phyloP scores from a whole-genome alignment of 176 grass and related monocot genomes.

The Oryza officinalis region DNA sequence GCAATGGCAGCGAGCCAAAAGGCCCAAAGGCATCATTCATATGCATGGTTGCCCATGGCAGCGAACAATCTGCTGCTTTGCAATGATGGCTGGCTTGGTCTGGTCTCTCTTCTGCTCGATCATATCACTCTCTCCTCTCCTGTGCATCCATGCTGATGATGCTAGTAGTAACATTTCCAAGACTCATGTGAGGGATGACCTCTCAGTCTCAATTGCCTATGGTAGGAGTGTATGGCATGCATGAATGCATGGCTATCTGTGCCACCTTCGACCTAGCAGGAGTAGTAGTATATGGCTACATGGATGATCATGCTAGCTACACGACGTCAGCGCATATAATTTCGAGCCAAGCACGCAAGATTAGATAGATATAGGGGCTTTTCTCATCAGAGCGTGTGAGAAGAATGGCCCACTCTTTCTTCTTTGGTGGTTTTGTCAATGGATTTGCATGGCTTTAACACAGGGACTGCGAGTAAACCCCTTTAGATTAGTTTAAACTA shows the following conservation, averaged over 20 bases:
- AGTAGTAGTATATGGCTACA: neutral
- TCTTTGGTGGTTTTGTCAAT: neutral
- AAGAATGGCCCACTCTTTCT: neutral
- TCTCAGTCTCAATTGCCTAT: neutral
- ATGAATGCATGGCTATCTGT: neutral
- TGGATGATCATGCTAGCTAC: neutral
- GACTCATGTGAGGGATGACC: conserved; percentile 20
- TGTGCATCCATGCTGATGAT: neutral
- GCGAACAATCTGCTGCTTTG: conserved; percentile 38
- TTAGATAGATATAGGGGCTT: neutral
- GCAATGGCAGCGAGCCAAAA: neutral
- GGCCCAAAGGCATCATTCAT: neutral
- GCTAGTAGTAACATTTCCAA: neutral
- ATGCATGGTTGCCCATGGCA: conserved; percentile 39
- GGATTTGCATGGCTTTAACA: neutral
- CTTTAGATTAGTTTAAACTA: too few species aligned
- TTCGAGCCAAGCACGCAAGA: conserved; percentile 1
- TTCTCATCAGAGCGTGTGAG: neutral
- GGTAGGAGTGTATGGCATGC: neutral
- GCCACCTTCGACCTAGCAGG: neutral
- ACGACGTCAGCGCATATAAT: neutral
- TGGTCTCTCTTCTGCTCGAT: neutral
- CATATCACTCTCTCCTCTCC: neutral
- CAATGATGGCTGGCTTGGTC: conserved; percentile 43
- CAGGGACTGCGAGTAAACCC: too few species aligned